Percentiles rank a stretch among this genome's conserved stretches.
phyloP scores from a whole-genome alignment of 345 rosid species.

The Aquilaria sinensis region DNA sequence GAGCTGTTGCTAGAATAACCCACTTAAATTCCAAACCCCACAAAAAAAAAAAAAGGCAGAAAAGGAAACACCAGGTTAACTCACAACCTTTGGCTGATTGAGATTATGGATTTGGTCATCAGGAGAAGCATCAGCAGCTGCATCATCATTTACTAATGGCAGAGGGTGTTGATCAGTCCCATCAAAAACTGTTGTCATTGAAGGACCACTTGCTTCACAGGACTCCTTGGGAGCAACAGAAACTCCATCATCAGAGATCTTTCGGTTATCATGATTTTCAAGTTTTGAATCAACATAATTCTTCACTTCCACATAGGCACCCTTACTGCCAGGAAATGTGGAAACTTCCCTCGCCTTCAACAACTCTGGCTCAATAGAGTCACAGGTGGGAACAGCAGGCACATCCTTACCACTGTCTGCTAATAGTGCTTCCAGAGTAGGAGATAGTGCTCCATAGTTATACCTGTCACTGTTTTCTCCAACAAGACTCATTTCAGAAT shows the following conservation, averaged over 20 bases:
- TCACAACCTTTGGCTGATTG: constrained; percentile 20
- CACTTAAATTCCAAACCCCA: background rate
- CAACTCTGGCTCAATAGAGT: constrained; percentile 14
- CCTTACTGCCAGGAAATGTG: constrained; percentile 13
- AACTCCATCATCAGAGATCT: constrained; percentile 18
- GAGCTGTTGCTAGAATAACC: constrained; percentile 5
- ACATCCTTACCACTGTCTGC: constrained; percentile 42
- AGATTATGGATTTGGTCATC: constrained; percentile 18
- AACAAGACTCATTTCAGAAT: constrained; percentile 86
- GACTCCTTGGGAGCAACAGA: constrained; percentile 18
- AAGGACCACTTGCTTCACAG: constrained; percentile 23
- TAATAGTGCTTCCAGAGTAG: constrained; percentile 62
- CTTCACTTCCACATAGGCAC: constrained; percentile 11
- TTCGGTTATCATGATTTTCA: constrained; percentile 16
- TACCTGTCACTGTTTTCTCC: constrained; percentile 53
- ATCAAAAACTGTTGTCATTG: constrained; percentile 11
- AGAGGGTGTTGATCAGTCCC: constrained; percentile 11
- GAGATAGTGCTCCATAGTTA: constrained; percentile 67
- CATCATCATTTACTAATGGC: constrained; percentile 10
- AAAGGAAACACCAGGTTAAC: background rate
- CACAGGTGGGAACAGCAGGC: constrained; percentile 17
- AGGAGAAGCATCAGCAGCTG: constrained; percentile 7
- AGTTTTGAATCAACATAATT: constrained; percentile 18
- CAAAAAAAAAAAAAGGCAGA: constrained; percentile 9
- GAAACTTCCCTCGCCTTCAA: constrained; percentile 18